Percentiles rank a stretch among this genome's conserved stretches.
Evolutionary conservation across 2,329 filamentous ascomycete species (phyloP).

Genomic region (Colletotrichum gigasporum): DNA sequence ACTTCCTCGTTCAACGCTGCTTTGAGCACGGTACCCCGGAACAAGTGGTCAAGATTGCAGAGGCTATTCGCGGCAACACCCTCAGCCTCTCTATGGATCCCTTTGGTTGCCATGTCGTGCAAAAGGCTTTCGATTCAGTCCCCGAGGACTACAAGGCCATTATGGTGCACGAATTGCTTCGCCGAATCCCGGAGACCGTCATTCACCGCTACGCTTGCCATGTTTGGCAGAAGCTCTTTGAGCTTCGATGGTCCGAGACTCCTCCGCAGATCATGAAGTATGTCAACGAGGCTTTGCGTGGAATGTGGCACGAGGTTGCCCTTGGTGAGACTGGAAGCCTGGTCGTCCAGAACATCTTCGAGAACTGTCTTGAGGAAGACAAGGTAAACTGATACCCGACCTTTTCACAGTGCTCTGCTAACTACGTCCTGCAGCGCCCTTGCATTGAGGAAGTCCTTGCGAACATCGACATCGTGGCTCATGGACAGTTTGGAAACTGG

Average conservation of each 20-base stretch:
- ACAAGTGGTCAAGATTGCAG: constrained; percentile 93
- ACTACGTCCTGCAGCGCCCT: constrained; percentile 72
- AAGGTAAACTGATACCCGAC: constrained; percentile 69
- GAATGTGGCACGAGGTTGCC: constrained; percentile 99
- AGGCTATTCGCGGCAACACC: constrained; percentile 93
- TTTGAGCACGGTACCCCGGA: constrained; percentile 97
- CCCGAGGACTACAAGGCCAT: constrained; percentile 97
- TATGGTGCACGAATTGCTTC: constrained; percentile 98
- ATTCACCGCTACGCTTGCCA: constrained; percentile 99
- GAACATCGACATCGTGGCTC: constrained; percentile 95
- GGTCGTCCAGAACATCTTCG: constrained; percentile 99
- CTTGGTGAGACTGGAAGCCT: constrained; percentile 96
- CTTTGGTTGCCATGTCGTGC: constrained; percentile 97
- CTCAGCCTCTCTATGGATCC: constrained; percentile 97
- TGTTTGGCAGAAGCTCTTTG: constrained; percentile 99
- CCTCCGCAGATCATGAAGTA: constrained; percentile 99
- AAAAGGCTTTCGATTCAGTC: constrained; percentile 98
- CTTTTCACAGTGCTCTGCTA: constrained; percentile 21
- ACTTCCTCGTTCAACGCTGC: constrained; percentile 97
- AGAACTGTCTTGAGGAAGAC: constrained; percentile 98
- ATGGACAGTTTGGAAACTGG: constrained; percentile 99
- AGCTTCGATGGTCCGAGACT: constrained; percentile 93
- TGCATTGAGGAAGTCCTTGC: constrained; percentile 96
- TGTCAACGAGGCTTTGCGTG: constrained; percentile 92
- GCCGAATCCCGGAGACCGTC: constrained; percentile 95